phyloP scores from a whole-genome alignment of 805 yeast genomes.

The Starmera quercuum region DNA sequence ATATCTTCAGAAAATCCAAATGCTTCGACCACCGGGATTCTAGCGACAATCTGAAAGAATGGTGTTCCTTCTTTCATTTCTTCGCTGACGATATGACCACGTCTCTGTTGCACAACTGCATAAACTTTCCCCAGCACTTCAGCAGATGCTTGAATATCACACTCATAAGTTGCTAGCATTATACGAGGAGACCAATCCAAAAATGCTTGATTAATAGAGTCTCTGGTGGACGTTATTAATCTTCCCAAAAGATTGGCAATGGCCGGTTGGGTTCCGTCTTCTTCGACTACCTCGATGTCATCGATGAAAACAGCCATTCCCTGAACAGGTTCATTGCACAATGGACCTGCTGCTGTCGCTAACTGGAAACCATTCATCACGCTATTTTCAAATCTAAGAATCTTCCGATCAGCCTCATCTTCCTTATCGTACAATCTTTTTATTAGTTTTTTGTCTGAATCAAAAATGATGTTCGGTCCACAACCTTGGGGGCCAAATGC shows the following conservation, averaged over 20 bases:
- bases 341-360: slow-evolving; percentile 79
- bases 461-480: slow-evolving; percentile 72
- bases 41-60: slow-evolving; percentile 79
- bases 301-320: slow-evolving; percentile 57
- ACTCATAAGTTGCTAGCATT: slow-evolving; percentile 85
- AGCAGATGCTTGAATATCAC: slow-evolving; percentile 92
- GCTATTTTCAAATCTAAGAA: slow-evolving; percentile 44
- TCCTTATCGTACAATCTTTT: slow-evolving; percentile 23
- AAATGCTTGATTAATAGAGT: slow-evolving; percentile 62
- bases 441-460: slow-evolving; percentile 30
- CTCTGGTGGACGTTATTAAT: slow-evolving; percentile 64
- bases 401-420: slow-evolving; percentile 3
- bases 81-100: slow-evolving; percentile 80
- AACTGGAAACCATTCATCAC: slow-evolving; percentile 79
- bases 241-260: slow-evolving; percentile 58
- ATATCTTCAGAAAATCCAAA: slow-evolving; percentile 96
- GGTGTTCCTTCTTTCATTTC: slow-evolving; percentile 99
- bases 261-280: slow-evolving; percentile 20
- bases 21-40: slow-evolving; percentile 90
- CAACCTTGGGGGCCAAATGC: slow-evolving; percentile 71
- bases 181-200: slow-evolving; percentile 83
- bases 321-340: slow-evolving; percentile 80
- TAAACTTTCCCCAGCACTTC: slow-evolving; percentile 95
- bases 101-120: slow-evolving; percentile 83
- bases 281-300: slow-evolving; percentile 24